A percentile compares a stretch with the other conserved stretches of the same genome.
Evolutionary conservation across 1,284 basidiomycete genomes (phyloP).

Genomic region (Omphalotus olearius): DNA sequence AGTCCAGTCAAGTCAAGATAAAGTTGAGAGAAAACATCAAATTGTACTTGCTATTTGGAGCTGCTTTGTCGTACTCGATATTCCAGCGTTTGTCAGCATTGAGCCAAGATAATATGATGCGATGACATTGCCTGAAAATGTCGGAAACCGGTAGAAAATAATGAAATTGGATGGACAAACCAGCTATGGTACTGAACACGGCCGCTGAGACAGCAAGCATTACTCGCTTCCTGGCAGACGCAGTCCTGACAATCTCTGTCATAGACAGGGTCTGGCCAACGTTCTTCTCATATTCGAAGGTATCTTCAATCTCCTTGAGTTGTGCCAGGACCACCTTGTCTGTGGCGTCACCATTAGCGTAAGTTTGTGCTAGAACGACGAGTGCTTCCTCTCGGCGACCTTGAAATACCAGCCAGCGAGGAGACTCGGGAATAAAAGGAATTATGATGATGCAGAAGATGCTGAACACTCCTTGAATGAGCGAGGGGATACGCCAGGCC

Average conservation of each 20-base stretch:
- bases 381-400: constrained; percentile 23
- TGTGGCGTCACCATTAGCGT: constrained; percentile 18
- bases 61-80: constrained; percentile 19
- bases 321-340: constrained; percentile 17
- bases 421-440: constrained; percentile 23
- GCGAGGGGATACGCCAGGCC: constrained; percentile 29
- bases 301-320: constrained; percentile 22
- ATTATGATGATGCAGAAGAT: constrained; percentile 24
- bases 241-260: constrained; percentile 19
- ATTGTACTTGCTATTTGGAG: constrained; percentile 18
- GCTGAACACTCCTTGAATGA: constrained; percentile 26
- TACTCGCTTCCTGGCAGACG: constrained; percentile 19
- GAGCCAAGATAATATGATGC: constrained; percentile 20
- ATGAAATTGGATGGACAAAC: constrained; percentile 9
- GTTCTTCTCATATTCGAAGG: constrained; percentile 19
- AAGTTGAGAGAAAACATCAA: not conserved
- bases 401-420: constrained; percentile 24
- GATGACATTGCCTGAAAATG: constrained; percentile 19
- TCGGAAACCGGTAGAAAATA: not conserved
- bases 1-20: not conserved
- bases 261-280: constrained; percentile 16
- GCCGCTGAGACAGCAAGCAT: constrained; percentile 18
- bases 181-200: constrained; percentile 22
- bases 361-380: constrained; percentile 15
- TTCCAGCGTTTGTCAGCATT: constrained; percentile 21